These are phyloP conservation scores for Ehretia macrophylla DNA, from an alignment of 257 asterid genomes.

Conservation along the genomic window DNA sequence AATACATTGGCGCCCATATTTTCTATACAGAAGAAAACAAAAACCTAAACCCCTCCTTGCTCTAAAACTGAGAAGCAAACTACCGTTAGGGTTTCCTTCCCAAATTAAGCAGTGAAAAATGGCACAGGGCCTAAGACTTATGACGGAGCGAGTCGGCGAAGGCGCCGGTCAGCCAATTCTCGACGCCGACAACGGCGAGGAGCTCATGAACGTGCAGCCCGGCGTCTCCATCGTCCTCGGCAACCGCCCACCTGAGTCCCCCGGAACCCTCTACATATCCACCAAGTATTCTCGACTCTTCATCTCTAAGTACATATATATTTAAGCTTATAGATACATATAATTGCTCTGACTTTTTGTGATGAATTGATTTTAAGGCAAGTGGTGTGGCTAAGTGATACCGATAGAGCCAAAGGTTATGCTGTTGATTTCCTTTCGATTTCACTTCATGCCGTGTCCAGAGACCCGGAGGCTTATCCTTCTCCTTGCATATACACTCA, in stretches of 20 bases:
- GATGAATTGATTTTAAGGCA: constrained; percentile 39
- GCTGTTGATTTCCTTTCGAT: constrained; percentile 74
- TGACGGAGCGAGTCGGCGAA: constrained; percentile 57
- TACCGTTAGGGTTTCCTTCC: not conserved
- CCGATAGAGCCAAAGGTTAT: constrained; percentile 65
- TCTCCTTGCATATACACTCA: constrained; percentile 86
- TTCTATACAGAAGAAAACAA: too few species aligned
- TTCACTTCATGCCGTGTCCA: constrained; percentile 88
- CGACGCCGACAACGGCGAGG: constrained; percentile 57
- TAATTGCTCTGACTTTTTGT: constrained; percentile 11
- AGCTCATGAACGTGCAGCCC: constrained; percentile 57
- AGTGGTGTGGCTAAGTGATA: constrained; percentile 89
- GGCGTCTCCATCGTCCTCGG: constrained; percentile 68
- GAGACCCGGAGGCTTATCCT: constrained; percentile 82
- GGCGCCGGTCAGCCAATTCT: constrained; percentile 62
- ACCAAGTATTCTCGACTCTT: constrained; percentile 39
- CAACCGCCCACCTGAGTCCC: constrained; percentile 51
- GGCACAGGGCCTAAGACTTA: constrained; percentile 57
- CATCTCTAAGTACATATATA: not conserved
- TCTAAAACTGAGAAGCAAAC: too few species aligned
- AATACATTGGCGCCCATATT: too few species aligned
- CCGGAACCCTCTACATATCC: constrained; percentile 86
- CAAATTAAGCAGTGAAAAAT: constrained; percentile 19
- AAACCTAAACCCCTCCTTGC: too few species aligned
- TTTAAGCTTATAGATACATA: not conserved